Evolutionary conservation across 139 green algal species (phyloP), one percentile per base, ranked within the genome.

Genomic region (Chlorella sp.): DNA sequence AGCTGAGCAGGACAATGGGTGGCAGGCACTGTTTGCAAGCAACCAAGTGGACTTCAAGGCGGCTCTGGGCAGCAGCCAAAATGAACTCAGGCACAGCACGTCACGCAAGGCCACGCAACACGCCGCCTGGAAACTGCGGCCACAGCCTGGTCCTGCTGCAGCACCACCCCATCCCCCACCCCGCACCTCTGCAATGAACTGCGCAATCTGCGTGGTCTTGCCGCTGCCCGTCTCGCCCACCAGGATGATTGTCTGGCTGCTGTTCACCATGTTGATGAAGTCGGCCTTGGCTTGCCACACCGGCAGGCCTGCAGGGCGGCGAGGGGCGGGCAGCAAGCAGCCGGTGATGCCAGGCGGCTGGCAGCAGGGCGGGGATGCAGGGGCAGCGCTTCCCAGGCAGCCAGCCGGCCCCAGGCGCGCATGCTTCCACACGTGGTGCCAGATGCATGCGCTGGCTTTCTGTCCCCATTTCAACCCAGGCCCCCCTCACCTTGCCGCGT

Each of bases 161-260:
- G 8, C 11, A 8, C 46, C 46, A 11, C 46, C 46, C 46, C 11
- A 11, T 11, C 51, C 51, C 51, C 46, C 11, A 11, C 46, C 51
- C 51, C 51, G 51, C 51, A 60, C 51, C 51, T 78, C 72, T 4
- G 72, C 72, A 56, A 78, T 78, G 72, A 78, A 78, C 72, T 78
- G 96, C n/a, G 95, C 92, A 40, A 99, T 98, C 92, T 99, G 97
- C n/a, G 97, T 99, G 17, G 97, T 99, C 90, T 99, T 99, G 56
- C 97, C 97, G 32, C 78, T 93, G 28, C 97, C 97, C 3, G 97
- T 99, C 88, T 99, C 97, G 72, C 97, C 97, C 3, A 99, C 97
- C 44, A 99, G 89, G 72, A 99, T 97, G 44, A 97, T 96, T n/a
- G 95, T 99, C 91, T 99, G 97, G 84, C 97, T 90, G 32, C 90